Base-by-base conservation (phyloP, 2,329 filamentous ascomycete genomes). In the Sporothrix dimorphospora region DNA sequence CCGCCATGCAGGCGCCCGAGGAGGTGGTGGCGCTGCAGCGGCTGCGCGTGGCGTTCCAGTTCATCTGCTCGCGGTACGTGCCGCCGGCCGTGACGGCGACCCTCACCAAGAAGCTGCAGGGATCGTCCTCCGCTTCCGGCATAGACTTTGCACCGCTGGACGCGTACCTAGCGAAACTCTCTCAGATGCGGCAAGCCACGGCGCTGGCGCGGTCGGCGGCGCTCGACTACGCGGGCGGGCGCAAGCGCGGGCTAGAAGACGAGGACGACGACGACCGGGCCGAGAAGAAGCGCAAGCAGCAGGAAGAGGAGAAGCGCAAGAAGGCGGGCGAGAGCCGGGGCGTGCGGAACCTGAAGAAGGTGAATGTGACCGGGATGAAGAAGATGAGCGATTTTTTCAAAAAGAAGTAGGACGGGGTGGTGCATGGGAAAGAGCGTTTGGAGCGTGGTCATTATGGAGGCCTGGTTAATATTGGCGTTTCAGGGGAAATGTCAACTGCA, bases 381-480 rank as follows among this genome's bases (percentile, higher is more conserved):
- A 99, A 98, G 85, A 88, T 99, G 88, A 97, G 93, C 79, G 88
- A 91, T 74, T 99, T 99, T 82, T 99, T 99, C 81, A 89, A 89
- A 73, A 97, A 95, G 82, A 88, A 87, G 74, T 69, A 59, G 24
- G n/a, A n/a, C n/a, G n/a, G 55, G 30, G 55, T n/a, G 53, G 12
- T 21, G 5, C 8, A 9, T 63, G n/a, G 11, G 27, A 45, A 21
- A 24, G 11, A 16, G 51, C 49, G 24, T 24, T 24, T n/a, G 19
- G 38, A 40, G 5, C 40, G 27, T n/a, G 34, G 34, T 5, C 49
- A 49, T 8, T 49, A 19, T 27, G 14, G 38, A n/a, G n/a, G 21
- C 19, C 21, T 59, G 55, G 59, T 45, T 70, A 30, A 65, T 65
- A 6, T 30, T 30, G 49, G 61, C 69, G n/a, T 63, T 59, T 55